Base-by-base conservation (phyloP, 768 basidiomycete species). In the Lyophyllum semitale region DNA sequence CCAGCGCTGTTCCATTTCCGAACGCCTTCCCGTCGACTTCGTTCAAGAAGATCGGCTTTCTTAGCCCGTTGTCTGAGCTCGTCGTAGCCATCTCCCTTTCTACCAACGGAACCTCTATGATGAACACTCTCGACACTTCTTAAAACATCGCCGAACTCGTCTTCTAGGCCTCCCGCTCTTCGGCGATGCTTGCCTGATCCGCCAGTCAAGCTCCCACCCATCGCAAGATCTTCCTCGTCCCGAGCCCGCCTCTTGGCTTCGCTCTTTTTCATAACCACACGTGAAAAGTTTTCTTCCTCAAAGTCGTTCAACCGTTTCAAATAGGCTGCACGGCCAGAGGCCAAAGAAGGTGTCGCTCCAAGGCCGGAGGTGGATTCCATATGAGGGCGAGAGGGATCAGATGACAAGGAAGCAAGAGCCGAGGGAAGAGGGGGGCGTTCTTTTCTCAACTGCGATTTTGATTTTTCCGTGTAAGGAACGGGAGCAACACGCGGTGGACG, bases 251-350 rank as follows among this genome's bases (percentile, higher is more conserved):
- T 77, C 61, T 78, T 83, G 15, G 83, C 80, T 42, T 96, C 94
- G 64, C 85, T 87, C 79, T 98, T 98, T 68, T 88, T 91, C 84
- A 95, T 88, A 56, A 95, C 79, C 50, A 98, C 64, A 42, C 96
- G 87, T 33, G 90, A 91, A 73, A 98, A 93, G 70, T 96, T 95
- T 43, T 93, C 93, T 68, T 96, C 94, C 73, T 98, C 96, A 69
- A 92, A 98, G 58, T 93, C 87, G 48, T 83, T 84, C 71, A 97
- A 83, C 6, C 85, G 82, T 60, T 85, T 82, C 51, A 98, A 79
- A 64, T 95, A 89, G 17, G 85, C 82, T 9, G 91, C 91, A 20
- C 94, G 88, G 23, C 80, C 80, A 20, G 86, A 84, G 9, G 75
- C 68, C 12, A 86, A 69, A 3, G 84, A 70, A 6, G 86, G 82